Percentiles rank a stretch among this genome's conserved stretches.
Conservation (phyloP, 768 basidiomycete genomes). For the Dioszegia crocea region DNA sequence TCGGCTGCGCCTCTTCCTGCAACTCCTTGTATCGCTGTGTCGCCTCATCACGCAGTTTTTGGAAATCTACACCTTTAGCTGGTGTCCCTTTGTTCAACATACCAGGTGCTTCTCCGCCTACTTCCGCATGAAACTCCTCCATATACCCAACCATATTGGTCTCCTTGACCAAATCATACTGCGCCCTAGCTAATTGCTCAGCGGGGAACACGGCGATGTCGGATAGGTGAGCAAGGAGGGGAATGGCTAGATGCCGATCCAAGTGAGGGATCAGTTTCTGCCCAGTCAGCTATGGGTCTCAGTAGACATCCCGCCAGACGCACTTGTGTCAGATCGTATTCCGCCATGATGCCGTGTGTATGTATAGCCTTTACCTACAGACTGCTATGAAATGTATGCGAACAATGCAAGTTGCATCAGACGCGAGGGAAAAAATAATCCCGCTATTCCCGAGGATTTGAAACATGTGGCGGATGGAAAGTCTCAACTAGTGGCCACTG, state of each 20-base stretch:
- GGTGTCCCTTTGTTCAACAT: not conserved
- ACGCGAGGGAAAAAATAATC: not conserved
- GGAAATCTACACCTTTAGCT: constrained; percentile 63
- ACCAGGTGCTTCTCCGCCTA: constrained; percentile 52
- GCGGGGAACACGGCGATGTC: constrained; percentile 63
- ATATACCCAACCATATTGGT: constrained; percentile 99
- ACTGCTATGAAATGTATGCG: not conserved
- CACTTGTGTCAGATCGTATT: constrained; percentile 73
- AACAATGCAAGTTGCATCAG: not conserved
- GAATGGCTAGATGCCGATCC: constrained; percentile 91
- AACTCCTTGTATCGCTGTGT: constrained; percentile 78
- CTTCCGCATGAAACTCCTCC: constrained; percentile 69
- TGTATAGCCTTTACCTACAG: not conserved
- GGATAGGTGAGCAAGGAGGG: constrained; percentile 80
- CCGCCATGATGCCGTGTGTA: constrained; percentile 56
- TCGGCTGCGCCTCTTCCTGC: constrained; percentile 83
- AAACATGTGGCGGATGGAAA: constrained; percentile 1
- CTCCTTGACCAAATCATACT: constrained; percentile 93
- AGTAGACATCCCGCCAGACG: constrained; percentile 7
- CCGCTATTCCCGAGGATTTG: constrained; percentile 1
- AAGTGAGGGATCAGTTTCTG: constrained; percentile 84
- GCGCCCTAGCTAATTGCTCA: constrained; percentile 77
- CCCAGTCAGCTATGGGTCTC: not conserved
- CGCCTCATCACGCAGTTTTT: constrained; percentile 72
- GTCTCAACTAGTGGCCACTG: not conserved